phyloP scores from a whole-genome alignment of 2,329 filamentous ascomycete genomes.

The Anisogramma anomala region DNA sequence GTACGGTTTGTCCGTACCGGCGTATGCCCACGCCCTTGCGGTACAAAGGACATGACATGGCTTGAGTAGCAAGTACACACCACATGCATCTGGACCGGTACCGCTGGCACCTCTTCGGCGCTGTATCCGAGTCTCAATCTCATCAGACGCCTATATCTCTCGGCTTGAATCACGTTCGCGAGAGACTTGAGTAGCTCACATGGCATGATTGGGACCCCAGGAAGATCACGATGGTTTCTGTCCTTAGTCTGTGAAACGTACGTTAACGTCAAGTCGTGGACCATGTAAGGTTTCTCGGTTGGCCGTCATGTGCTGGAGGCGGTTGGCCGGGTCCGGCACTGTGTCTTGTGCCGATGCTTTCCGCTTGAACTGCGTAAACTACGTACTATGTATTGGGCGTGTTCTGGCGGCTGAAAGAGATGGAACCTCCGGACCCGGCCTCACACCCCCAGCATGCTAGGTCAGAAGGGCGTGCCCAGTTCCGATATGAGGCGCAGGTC shows the following conservation, averaged over 20 bases:
- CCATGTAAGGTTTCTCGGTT: neutral
- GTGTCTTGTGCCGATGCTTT: constrained; percentile 4
- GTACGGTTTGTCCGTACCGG: too few species aligned
- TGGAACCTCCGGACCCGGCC: neutral
- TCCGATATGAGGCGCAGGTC: too few species aligned
- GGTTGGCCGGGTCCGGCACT: constrained; percentile 1
- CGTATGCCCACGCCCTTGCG: too few species aligned
- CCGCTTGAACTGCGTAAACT: neutral
- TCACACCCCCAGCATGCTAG: neutral
- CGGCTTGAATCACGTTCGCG: too few species aligned
- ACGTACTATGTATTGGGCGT: too few species aligned
- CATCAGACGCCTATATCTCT: too few species aligned
- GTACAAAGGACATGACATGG: too few species aligned
- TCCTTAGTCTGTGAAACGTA: constrained; percentile 3
- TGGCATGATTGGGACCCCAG: neutral
- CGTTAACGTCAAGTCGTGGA: constrained; percentile 2
- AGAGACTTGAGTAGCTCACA: too few species aligned
- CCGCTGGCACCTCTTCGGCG: too few species aligned
- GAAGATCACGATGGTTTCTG: neutral
- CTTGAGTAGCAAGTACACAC: too few species aligned
- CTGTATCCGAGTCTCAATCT: too few species aligned
- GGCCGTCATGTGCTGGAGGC: neutral
- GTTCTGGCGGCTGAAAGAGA: neutral
- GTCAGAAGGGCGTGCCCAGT: neutral
- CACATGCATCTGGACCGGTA: too few species aligned